Conservation (phyloP, 2,329 filamentous ascomycete genomes). For the Leptographium radiaticola region DNA sequence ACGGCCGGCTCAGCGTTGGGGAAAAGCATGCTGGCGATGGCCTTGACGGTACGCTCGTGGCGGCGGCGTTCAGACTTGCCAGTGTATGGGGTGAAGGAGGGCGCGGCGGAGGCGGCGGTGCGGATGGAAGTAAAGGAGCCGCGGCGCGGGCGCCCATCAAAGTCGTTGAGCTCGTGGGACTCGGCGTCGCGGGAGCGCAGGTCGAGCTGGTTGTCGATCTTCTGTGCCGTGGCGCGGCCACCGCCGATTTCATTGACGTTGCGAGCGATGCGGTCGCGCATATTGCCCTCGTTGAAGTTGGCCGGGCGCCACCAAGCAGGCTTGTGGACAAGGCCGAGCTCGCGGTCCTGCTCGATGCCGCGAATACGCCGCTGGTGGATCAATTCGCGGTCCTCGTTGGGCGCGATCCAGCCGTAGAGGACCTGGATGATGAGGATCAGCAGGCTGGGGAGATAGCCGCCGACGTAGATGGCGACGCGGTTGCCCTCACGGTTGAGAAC, state of each 20-base stretch:
- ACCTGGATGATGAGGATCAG: constrained; percentile 43
- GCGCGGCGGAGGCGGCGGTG: constrained; percentile 16
- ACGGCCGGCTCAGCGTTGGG: constrained; percentile 23
- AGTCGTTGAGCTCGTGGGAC: constrained; percentile 19
- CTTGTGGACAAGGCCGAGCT: constrained; percentile 47
- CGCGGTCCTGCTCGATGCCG: constrained; percentile 40
- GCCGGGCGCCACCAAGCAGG: constrained; percentile 54
- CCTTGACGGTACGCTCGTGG: constrained; percentile 28
- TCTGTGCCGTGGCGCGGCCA: constrained; percentile 27
- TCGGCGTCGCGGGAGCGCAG: constrained; percentile 16
- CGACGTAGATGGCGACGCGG: constrained; percentile 43
- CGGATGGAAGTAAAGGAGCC: constrained; percentile 7
- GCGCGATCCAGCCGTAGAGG: constrained; percentile 43
- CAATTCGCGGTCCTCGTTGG: constrained; percentile 60
- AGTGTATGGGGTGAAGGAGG: constrained; percentile 17
- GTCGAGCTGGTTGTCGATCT: constrained; percentile 24
- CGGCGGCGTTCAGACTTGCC: constrained; percentile 32
- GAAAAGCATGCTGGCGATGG: constrained; percentile 35
- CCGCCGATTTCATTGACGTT: constrained; percentile 44
- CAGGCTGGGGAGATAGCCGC: constrained; percentile 47
- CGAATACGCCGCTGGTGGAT: constrained; percentile 48
- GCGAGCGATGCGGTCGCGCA: constrained; percentile 39
- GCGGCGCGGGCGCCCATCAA: constrained; percentile 10
- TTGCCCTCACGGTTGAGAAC: constrained; percentile 41
- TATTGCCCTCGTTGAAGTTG: constrained; percentile 23